Base-by-base conservation (phyloP, 1,284 basidiomycete genomes). In the Caloboletus firmus region DNA sequence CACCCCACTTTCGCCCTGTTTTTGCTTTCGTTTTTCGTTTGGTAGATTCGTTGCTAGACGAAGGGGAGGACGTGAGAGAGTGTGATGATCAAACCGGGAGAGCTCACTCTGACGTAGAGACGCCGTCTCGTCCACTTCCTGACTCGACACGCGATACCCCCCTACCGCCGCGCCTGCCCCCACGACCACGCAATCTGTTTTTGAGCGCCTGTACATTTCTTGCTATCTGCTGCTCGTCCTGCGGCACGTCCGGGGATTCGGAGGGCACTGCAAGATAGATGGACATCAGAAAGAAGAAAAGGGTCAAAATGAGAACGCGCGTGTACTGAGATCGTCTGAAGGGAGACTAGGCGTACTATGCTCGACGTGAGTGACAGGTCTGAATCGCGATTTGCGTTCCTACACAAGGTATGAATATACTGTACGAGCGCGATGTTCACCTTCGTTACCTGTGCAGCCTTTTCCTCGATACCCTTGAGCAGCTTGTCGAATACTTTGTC, bases 161-260 rank as follows among this genome's bases (percentile, higher is more conserved):
- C 66, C 83, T 75, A 58, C 79, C 82, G 42, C 77, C 80, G 54
- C 79, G 79, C 61, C 78, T 76, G 18, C 79, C 83, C 0, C 86
- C 85, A 54, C 85, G 77, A 17, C 85, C 85, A 51, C 88, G 83
- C 45, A 96, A 74, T 36, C 93, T 81, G 51, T 82, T 87, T 70
- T 95, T 97, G 51, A 98, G 78, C 0, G 92, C 93, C 65, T 95
- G 89, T 2, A 97, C 91, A 65, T 95, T 98, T 63, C 91, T 82
- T 11, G 95, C 87, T 62, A 98, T 98, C 64, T 93, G 87, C 65
- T 95, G 87, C 51, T 91, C 91, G 59, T 95, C 91, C 44, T 81
- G 77, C n/a, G 81, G 74, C 3, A 72, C 66, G 44, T 84, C 81
- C n/a, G 77, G 71, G 15, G 79, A 76, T 58, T 83, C 75, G 1